phyloP scores from a whole-genome alignment of 2,329 filamentous ascomycete genomes.

The Microsporum canis region DNA sequence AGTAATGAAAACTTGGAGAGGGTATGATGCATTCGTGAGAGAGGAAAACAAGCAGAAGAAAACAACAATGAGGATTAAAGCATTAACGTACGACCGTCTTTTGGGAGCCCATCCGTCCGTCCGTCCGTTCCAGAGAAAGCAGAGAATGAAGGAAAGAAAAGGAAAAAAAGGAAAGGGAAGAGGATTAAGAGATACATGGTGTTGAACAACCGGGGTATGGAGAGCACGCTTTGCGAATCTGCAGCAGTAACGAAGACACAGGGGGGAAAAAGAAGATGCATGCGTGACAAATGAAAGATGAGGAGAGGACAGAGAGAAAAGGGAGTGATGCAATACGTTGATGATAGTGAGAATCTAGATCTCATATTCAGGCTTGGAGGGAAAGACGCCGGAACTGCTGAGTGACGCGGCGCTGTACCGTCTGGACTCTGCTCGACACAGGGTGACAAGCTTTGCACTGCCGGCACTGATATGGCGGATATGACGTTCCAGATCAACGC shows the following conservation, averaged over 20 bases:
- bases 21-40: not conserved
- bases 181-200: not conserved
- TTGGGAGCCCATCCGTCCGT: not conserved
- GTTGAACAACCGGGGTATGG: slow-evolving; percentile 1
- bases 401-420: slow-evolving; percentile 9
- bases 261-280: not conserved
- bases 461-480: slow-evolving; percentile 64
- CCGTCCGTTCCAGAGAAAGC: not conserved
- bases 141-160: slow-evolving; percentile 6
- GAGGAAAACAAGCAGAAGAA: slow-evolving; percentile 6
- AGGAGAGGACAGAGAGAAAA: not conserved
- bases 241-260: not conserved
- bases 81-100: slow-evolving; percentile 2
- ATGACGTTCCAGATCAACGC: slow-evolving; percentile 57
- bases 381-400: slow-evolving; percentile 7
- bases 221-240: not conserved
- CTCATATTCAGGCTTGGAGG: not conserved
- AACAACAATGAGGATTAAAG: slow-evolving; percentile 9
- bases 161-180: not conserved
- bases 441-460: slow-evolving; percentile 62
- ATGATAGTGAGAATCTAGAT: not conserved
- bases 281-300: slow-evolving; percentile 5
- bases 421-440: slow-evolving; percentile 36
- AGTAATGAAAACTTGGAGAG: not conserved
- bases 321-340: not conserved